Percentiles rank a stretch among this genome's conserved stretches.
These are phyloP conservation scores for Saitozyma podzolica DNA, from an alignment of 768 basidiomycete species.

Conservation along the genomic window DNA sequence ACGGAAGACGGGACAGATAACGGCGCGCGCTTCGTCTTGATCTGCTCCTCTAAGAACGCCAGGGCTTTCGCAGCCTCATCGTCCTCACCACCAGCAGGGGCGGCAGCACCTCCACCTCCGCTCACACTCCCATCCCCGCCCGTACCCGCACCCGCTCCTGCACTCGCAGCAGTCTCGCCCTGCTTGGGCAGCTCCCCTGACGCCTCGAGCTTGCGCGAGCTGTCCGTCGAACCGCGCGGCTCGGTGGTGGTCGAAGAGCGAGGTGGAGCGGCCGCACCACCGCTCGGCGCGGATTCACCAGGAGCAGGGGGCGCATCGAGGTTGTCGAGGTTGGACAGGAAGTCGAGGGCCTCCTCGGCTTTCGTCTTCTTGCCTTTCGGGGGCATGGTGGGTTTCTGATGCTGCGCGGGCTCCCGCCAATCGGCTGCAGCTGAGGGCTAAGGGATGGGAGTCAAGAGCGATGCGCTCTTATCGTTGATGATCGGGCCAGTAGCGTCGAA, in stretches of 20 bases:
- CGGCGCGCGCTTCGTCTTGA: constrained; percentile 76
- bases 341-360: constrained; percentile 74
- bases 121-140: background rate
- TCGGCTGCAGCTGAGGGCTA: too few relatives aligned
- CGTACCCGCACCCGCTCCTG: background rate
- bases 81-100: constrained; percentile 45
- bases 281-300: constrained; percentile 8
- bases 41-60: constrained; percentile 84
- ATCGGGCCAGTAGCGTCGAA: too few relatives aligned
- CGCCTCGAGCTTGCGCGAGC: constrained; percentile 11
- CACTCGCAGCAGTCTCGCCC: too few relatives aligned
- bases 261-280: constrained; percentile 2
- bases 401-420: too few relatives aligned
- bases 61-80: constrained; percentile 79
- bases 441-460: too few relatives aligned
- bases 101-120: constrained; percentile 3
- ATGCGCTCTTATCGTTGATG: too few relatives aligned
- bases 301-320: constrained; percentile 53
- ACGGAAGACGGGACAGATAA: constrained; percentile 40
- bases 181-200: constrained; percentile 5
- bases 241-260: constrained; percentile 7
- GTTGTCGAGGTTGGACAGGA: constrained; percentile 92
- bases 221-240: constrained; percentile 35
- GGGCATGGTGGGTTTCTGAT: constrained; percentile 27
- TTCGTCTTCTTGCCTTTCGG: constrained; percentile 50